phyloP scores from a whole-genome alignment of 176 grass and related monocot genomes.

The Oryza nivara region DNA sequence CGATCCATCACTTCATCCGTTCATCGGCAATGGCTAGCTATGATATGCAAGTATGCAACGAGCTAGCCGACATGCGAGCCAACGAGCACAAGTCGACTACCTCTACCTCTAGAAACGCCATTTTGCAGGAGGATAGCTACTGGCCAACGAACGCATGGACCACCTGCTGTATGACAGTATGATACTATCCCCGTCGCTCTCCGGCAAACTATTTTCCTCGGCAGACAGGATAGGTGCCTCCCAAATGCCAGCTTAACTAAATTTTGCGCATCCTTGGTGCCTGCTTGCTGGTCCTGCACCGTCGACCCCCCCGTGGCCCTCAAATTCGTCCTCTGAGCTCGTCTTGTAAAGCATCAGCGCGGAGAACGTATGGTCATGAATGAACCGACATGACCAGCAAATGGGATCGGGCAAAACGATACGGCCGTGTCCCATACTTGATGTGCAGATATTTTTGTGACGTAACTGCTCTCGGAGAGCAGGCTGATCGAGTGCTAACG shows the following conservation, averaged over 20 bases:
- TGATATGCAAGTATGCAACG: too few relatives aligned
- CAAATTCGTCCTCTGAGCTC: background rate
- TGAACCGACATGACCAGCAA: background rate
- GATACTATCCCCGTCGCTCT: background rate
- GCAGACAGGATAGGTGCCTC: too few relatives aligned
- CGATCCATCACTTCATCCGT: too few relatives aligned
- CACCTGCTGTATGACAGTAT: background rate
- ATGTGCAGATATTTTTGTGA: background rate
- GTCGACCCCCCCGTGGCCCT: background rate
- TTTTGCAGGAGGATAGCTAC: slow-evolving; percentile 29
- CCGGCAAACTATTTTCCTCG: background rate
- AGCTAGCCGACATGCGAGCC: too few relatives aligned
- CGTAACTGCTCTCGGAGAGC: background rate
- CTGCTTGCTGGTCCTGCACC: background rate
- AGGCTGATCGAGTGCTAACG: too few relatives aligned
- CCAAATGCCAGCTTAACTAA: background rate
- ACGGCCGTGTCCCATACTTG: background rate
- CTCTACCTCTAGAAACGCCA: background rate
- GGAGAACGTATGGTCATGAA: background rate
- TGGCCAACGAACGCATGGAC: background rate
- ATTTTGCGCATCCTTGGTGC: background rate
- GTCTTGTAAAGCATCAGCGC: background rate
- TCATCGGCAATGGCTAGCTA: too few relatives aligned
- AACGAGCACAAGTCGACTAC: background rate
- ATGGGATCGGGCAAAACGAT: background rate